Percentiles rank a stretch among this genome's conserved stretches.
phyloP scores from a whole-genome alignment of 2,329 filamentous ascomycete species.

The Xylaria sp. region DNA sequence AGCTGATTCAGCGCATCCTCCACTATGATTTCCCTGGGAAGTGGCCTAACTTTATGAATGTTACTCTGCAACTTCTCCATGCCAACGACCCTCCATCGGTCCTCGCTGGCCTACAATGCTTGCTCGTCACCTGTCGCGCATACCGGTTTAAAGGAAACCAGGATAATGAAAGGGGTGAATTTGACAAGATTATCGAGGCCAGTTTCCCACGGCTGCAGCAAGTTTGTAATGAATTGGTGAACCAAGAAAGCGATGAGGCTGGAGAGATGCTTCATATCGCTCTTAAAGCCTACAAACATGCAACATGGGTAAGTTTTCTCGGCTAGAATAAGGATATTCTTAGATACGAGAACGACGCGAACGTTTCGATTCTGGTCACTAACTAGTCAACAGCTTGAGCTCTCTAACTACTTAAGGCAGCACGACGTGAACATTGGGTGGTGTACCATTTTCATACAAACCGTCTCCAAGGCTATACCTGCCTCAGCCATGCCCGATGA shows the following conservation, averaged over 20 bases:
- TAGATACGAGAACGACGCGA: not conserved
- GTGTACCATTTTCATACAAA: constrained; percentile 94
- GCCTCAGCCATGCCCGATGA: constrained; percentile 81
- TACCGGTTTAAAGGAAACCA: constrained; percentile 91
- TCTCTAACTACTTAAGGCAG: constrained; percentile 79
- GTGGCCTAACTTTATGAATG: constrained; percentile 95
- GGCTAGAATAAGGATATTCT: not conserved
- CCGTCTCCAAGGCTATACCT: constrained; percentile 86
- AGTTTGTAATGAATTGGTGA: constrained; percentile 88
- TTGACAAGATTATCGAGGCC: constrained; percentile 92
- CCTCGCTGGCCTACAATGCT: constrained; percentile 91
- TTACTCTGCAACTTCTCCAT: constrained; percentile 87
- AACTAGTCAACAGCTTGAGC: constrained; percentile 76
- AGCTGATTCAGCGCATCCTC: constrained; percentile 93
- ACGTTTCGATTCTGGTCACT: constrained; percentile 30
- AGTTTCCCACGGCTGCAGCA: constrained; percentile 88
- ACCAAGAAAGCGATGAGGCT: constrained; percentile 91
- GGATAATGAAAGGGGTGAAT: constrained; percentile 80
- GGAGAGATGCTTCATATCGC: constrained; percentile 96
- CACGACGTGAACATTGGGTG: constrained; percentile 89
- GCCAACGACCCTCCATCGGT: constrained; percentile 87
- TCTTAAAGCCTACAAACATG: constrained; percentile 97
- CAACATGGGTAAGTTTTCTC: constrained; percentile 80
- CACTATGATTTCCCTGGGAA: constrained; percentile 93
- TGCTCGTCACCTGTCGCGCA: constrained; percentile 92